Base-by-base conservation (phyloP, 352 stramenopile species). In the Phytophthora litchii region DNA sequence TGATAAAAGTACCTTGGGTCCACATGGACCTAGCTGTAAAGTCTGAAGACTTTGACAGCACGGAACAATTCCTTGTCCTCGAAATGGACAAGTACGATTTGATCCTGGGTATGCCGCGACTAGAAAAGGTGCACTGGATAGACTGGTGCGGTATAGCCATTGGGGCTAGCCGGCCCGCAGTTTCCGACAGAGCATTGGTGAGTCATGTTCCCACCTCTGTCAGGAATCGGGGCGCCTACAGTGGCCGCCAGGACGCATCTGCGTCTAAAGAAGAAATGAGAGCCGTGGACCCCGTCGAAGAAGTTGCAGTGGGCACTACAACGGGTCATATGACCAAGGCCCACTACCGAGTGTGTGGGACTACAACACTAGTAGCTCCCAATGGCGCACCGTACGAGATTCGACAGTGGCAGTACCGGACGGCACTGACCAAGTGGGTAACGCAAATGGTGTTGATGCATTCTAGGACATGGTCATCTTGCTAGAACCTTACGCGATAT, bases 81-180 rank as follows among this genome's bases (percentile, higher is more conserved):
- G 36, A 62, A 20, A 41, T 65, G 40, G 47, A 65, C 29, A 60
- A 40, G 50, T 70, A 55, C 27, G 41, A 65, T 21, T 31, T 64
- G 17, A 65, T 65, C 45, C 29, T 70, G 14, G 50, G 54, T 37
- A 72, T 70, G 54, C 29, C 54, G 20, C 65, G 46, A 45, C 19
- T 64, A 9, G 17, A 43, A 19, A 45, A 63, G 13, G 44, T 50
- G 19, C 49, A 49, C 3, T 51, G 34, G 50, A 66, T 66, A 11
- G 50, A 72, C 21, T 72, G 23, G 23, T 34, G 37, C 21, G 34
- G 5, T 14, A 11, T 47, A 41, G 29, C 14, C 42, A 25, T 27
- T 62, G 17, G 35, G 23, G 11, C 23, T 27, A 27, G 23, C 23
- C 23, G 23, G 5, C 23, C 23, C 5, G 23, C 23, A 5, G 23